Evolutionary conservation across 495 filamentous ascomycete genomes (phyloP).

Genomic region (Staphylotrichum tortipilum): DNA sequence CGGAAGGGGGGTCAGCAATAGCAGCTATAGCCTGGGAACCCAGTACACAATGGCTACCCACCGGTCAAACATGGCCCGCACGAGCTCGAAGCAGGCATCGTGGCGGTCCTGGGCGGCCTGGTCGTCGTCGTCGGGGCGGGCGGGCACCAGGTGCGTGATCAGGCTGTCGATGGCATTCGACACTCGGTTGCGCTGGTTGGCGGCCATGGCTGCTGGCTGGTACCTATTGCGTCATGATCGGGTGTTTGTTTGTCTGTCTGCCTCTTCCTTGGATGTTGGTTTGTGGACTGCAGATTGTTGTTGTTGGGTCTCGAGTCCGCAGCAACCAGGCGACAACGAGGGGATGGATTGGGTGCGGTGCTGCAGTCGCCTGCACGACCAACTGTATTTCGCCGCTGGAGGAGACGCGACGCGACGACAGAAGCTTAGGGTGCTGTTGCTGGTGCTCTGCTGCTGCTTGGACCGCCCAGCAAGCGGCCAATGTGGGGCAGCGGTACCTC

Average conservation of each 20-base stretch:
- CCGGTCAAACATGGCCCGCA: conserved; percentile 43
- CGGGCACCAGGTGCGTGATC: conserved; percentile 45
- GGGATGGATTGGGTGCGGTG: too few relatives aligned
- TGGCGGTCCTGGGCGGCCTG: conserved; percentile 42
- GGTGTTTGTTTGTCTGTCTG: too few relatives aligned
- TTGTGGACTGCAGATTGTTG: too few relatives aligned
- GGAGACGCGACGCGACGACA: conserved; percentile 18
- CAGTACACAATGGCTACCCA: conserved; percentile 13
- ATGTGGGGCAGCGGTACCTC: conserved; percentile 3
- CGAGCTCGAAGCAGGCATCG: conserved; percentile 43
- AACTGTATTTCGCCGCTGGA: too few relatives aligned
- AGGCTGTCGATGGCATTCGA: conserved; percentile 49
- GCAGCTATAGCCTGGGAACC: neutral
- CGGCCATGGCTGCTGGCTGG: conserved; percentile 36
- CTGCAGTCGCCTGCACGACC: too few relatives aligned
- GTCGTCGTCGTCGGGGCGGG: conserved; percentile 41
- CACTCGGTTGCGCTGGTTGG: conserved; percentile 37
- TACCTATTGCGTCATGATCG: conserved; percentile 1
- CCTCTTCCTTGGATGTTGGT: too few relatives aligned
- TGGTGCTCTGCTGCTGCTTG: too few relatives aligned
- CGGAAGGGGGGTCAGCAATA: conserved; percentile 11
- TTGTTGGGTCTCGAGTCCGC: too few relatives aligned
- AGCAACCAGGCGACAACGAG: neutral
- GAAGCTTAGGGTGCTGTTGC: neutral
- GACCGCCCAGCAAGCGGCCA: too few relatives aligned